Evolutionary conservation across 495 filamentous ascomycete genomes (phyloP).

Genomic region (Hypomontagnella submonticulosa): DNA sequence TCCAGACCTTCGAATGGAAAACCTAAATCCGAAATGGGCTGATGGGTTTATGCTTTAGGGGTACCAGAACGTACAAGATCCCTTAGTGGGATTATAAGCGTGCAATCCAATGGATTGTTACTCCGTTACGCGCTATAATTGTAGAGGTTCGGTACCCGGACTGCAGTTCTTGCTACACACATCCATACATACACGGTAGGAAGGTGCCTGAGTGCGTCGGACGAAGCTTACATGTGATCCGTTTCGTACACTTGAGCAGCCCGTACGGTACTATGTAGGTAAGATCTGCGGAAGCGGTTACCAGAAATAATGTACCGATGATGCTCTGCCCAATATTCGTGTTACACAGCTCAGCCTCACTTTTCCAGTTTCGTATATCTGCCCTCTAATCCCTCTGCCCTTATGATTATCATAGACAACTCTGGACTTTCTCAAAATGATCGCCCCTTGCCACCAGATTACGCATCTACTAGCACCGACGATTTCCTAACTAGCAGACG

Average conservation of each 20-base stretch:
- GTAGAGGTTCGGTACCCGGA: too few species aligned
- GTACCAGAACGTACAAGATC: background rate
- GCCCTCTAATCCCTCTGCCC: slow-evolving; percentile 27
- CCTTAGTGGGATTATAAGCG: background rate
- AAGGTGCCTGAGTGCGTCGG: slow-evolving; percentile 6
- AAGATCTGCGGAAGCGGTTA: slow-evolving; percentile 31
- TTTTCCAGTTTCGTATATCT: slow-evolving; percentile 39
- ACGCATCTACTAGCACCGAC: slow-evolving; percentile 26
- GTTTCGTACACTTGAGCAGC: slow-evolving; percentile 20
- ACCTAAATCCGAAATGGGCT: slow-evolving; percentile 19
- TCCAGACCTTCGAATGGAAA: slow-evolving; percentile 25
- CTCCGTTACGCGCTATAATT: slow-evolving; percentile 7
- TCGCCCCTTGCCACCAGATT: slow-evolving; percentile 37
- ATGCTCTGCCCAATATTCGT: slow-evolving; percentile 20
- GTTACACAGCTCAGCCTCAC: slow-evolving; percentile 45
- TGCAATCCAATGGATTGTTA: background rate
- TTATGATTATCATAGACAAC: slow-evolving; percentile 28
- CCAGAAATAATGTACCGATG: slow-evolving; percentile 37
- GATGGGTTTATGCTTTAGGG: background rate
- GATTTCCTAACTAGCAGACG: slow-evolving; percentile 11
- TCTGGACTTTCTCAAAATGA: slow-evolving; percentile 33
- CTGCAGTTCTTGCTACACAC: slow-evolving; percentile 10
- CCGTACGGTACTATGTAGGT: slow-evolving; percentile 14
- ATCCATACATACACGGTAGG: too few species aligned
- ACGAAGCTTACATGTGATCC: slow-evolving; percentile 33